Conservation (phyloP, 495 filamentous ascomycete genomes). For the Alectoria sarmentosa region DNA sequence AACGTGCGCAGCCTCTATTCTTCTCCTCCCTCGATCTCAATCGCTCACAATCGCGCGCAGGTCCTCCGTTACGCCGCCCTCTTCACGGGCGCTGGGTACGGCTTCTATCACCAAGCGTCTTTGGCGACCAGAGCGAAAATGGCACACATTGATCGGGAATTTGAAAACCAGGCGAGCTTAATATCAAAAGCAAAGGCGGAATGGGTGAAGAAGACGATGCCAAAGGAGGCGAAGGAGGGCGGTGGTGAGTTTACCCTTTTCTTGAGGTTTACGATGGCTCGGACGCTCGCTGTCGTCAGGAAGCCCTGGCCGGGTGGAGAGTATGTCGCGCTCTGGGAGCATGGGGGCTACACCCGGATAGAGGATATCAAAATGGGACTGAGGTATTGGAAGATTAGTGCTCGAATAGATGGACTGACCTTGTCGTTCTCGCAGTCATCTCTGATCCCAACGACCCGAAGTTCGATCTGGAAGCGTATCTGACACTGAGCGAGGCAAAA, state of each 20-base stretch:
- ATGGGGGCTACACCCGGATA: neutral
- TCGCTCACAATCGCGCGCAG: conserved; percentile 40
- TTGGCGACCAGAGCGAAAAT: conserved; percentile 60
- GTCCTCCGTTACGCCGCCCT: conserved; percentile 93
- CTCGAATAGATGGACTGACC: conserved; percentile 19
- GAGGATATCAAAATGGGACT: neutral
- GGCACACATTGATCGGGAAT: conserved; percentile 65
- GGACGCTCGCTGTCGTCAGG: neutral
- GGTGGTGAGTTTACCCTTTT: conserved; percentile 50
- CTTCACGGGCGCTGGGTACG: conserved; percentile 81
- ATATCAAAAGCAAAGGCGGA: conserved; percentile 88
- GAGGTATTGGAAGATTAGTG: neutral
- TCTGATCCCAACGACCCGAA: conserved; percentile 74
- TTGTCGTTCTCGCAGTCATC: conserved; percentile 52
- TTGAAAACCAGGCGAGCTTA: conserved; percentile 75
- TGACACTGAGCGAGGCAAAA: conserved; percentile 55
- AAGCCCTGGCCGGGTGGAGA: neutral
- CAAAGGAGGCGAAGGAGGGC: conserved; percentile 44
- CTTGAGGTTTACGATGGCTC: neutral
- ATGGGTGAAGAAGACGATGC: conserved; percentile 67
- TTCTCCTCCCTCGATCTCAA: conserved; percentile 19
- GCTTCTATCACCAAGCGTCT: conserved; percentile 78
- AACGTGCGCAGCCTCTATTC: conserved; percentile 28
- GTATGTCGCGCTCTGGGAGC: neutral
- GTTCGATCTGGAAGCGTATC: conserved; percentile 84